Evolutionary conservation across 2,329 filamentous ascomycete genomes (phyloP).

Genomic region (Paecilomyces sp.): DNA sequence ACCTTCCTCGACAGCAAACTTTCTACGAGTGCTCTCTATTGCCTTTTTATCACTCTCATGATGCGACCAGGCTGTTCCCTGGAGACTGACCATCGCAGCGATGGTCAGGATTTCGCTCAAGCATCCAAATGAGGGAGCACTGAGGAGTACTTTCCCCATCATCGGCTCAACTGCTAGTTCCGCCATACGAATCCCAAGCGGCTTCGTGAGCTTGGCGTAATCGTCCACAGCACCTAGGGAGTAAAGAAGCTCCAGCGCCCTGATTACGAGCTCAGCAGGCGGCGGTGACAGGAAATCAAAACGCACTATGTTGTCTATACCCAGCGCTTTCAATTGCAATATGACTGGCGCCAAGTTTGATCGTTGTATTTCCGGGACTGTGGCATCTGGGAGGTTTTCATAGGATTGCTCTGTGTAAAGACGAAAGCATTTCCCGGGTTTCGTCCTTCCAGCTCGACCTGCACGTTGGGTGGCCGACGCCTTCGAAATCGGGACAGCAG

Average conservation of each 20-base stretch:
- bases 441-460: slow-evolving; percentile 82
- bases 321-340: slow-evolving; percentile 86
- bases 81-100: slow-evolving; percentile 85
- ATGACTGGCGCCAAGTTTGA: slow-evolving; percentile 84
- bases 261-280: slow-evolving; percentile 74
- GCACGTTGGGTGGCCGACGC: slow-evolving; percentile 88
- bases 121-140: slow-evolving; percentile 67
- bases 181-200: slow-evolving; percentile 84
- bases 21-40: slow-evolving; percentile 66
- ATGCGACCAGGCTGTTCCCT: slow-evolving; percentile 75
- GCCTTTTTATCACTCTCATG: slow-evolving; percentile 70
- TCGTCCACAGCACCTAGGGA: slow-evolving; percentile 80
- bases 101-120: slow-evolving; percentile 83
- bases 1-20: slow-evolving; percentile 87
- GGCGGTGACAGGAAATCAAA: slow-evolving; percentile 87
- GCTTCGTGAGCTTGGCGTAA: slow-evolving; percentile 82
- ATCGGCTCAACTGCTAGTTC: slow-evolving; percentile 90
- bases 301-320: slow-evolving; percentile 86
- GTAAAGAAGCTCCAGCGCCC: slow-evolving; percentile 81
- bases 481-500: slow-evolving; percentile 74
- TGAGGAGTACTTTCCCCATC: slow-evolving; percentile 83
- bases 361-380: slow-evolving; percentile 83
- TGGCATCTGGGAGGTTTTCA: slow-evolving; percentile 59
- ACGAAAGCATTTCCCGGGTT: slow-evolving; percentile 86
- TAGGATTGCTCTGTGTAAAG: slow-evolving; percentile 78